Base-by-base conservation (phyloP, 768 basidiomycete species). In the Leccinum obscurum region DNA sequence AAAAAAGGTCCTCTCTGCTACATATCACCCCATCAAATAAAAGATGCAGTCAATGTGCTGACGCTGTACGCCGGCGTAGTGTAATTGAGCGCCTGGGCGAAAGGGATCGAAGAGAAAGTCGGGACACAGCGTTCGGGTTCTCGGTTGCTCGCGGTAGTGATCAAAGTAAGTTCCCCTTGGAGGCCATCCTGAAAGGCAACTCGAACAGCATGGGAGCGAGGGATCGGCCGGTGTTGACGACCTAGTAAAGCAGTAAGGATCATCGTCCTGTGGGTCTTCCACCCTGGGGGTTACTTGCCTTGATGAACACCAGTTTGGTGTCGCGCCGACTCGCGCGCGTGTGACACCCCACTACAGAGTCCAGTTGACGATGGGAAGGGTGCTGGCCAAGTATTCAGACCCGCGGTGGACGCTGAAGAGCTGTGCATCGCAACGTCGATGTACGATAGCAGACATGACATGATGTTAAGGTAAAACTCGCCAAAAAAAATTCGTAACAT, bases 301-400 rank as follows among this genome's bases (percentile, higher is more conserved):
- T 88, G 73, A 88, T 81, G 60, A 83, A 81, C 67, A 0, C 70
- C 68, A 61, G 48, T 1, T 54, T 55, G 7, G 34, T 37, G 8
- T 67, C 72, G 3, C 62, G 32, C 32, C 32, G 32, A 32, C 32
- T 32, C 32, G 32, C 32, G 32, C 32, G 32, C 11, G 69, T 3
- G 75, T 73, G 60, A 87, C 81, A 63, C 84, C 85, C 87, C 87
- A 89, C 72, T 83, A 82, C 2, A 85, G 68, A 3, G 84, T 83
- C 6, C 83, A 83, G 7, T 67, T 75, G 4, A 63, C 59, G 24
- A 60, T 72, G 5, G 86, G 85, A 1, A 85, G 76, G 0, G 85
- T 87, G 64, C 83, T 86, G 2, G 86, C 82, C 1, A 88, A 68
- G 65, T 86, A 87, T 63, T 80, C 78, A 55, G 86, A 81, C 8